Percentiles rank a stretch among this genome's conserved stretches.
phyloP scores from a whole-genome alignment of 2,329 filamentous ascomycete genomes.

The Nemania abortiva region DNA sequence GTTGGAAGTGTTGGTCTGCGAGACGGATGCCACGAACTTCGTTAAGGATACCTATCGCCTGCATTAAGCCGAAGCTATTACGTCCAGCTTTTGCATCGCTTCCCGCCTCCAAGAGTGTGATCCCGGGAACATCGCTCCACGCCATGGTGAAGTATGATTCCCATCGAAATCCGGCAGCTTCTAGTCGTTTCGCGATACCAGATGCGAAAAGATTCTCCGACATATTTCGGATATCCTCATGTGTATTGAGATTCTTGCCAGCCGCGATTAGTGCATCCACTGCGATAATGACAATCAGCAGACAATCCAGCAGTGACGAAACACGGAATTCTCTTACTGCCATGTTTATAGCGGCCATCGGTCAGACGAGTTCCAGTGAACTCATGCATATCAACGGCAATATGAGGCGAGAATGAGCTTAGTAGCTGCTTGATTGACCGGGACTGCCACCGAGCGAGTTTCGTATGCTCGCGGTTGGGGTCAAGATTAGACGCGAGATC shows the following conservation, averaged over 20 bases:
- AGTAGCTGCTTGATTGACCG: constrained; percentile 49
- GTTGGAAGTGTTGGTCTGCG: constrained; percentile 48
- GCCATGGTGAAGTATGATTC: constrained; percentile 51
- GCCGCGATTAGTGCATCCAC: constrained; percentile 50
- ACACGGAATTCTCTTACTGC: constrained; percentile 26
- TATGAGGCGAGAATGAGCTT: constrained; percentile 49
- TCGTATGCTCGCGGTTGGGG: constrained; percentile 49
- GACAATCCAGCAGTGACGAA: background rate
- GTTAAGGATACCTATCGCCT: constrained; percentile 45
- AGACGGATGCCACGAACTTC: constrained; percentile 47
- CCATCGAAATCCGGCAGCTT: constrained; percentile 50
- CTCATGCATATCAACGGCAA: constrained; percentile 53
- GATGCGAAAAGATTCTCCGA: constrained; percentile 47
- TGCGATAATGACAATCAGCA: constrained; percentile 17
- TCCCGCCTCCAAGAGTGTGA: constrained; percentile 45
- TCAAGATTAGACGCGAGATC: constrained; percentile 47
- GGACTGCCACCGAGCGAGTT: constrained; percentile 49
- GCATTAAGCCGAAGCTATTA: constrained; percentile 45
- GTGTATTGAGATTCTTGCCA: constrained; percentile 50
- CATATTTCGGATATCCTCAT: constrained; percentile 47
- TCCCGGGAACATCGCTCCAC: constrained; percentile 22
- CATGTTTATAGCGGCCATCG: constrained; percentile 48
- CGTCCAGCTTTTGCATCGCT: constrained; percentile 46
- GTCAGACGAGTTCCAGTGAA: constrained; percentile 47
- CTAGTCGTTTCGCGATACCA: constrained; percentile 46